phyloP scores from a whole-genome alignment of 129 eudicot species.

The Helichrysum umbraculigerum region DNA sequence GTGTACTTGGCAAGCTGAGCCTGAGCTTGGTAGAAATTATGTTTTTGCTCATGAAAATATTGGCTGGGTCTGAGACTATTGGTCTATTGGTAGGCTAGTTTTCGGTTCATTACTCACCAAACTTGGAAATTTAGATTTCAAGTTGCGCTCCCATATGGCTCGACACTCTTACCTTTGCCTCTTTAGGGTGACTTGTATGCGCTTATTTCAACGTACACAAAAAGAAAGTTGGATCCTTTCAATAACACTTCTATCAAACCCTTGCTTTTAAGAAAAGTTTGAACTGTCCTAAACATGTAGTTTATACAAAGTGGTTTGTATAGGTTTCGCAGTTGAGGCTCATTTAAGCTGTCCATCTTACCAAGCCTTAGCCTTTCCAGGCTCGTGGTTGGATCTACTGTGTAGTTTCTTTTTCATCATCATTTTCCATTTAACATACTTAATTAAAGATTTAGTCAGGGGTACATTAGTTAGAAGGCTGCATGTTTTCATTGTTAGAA shows the following conservation, averaged over 20 bases:
- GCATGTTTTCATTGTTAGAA: background rate
- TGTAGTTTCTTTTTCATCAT: background rate
- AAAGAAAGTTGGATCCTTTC: background rate
- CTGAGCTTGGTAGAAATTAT: background rate
- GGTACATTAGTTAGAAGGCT: background rate
- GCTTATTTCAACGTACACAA: background rate
- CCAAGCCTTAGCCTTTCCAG: background rate
- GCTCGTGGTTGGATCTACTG: background rate
- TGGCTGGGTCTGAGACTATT: background rate
- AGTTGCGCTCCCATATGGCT: background rate
- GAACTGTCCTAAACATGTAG: background rate
- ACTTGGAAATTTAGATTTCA: background rate
- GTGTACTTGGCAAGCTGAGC: slow-evolving; percentile 2
- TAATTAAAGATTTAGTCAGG: background rate
- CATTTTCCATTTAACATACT: background rate
- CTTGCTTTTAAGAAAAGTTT: background rate
- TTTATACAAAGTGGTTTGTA: background rate
- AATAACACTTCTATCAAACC: background rate
- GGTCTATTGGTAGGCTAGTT: slow-evolving; percentile 4
- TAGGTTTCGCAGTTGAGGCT: background rate
- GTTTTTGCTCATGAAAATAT: background rate
- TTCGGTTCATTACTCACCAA: background rate
- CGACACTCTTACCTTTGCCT: slow-evolving; percentile 4
- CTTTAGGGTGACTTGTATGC: background rate
- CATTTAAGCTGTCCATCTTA: background rate